Percentiles rank a stretch among this genome's conserved stretches.
Conservation (phyloP, 1,139 yeast genomes). For the Wickerhamiella pararugosa region DNA sequence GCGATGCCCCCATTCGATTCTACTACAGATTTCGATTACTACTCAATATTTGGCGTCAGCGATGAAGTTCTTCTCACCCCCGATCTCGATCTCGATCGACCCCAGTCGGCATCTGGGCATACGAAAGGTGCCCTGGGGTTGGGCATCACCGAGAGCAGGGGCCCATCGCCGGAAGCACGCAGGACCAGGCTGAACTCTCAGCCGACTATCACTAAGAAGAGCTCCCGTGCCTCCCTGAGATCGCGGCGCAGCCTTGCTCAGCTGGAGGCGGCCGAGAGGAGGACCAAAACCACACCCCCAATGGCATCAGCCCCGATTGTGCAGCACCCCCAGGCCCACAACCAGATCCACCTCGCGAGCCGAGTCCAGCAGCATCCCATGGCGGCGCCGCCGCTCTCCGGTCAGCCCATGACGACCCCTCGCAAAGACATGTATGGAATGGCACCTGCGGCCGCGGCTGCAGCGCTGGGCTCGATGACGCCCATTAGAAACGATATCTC, state of each 20-base stretch:
- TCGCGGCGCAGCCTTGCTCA: slow-evolving; percentile 5
- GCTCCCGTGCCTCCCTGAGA: slow-evolving; percentile 1
- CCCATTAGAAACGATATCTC: slow-evolving; percentile 1
- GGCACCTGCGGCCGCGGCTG: slow-evolving; percentile 8
- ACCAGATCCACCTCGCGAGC: neutral
- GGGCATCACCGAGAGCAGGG: too few species aligned
- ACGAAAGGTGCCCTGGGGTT: too few species aligned
- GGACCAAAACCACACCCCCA: neutral
- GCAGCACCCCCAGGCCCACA: slow-evolving; percentile 6
- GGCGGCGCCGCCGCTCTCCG: neutral
- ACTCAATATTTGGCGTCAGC: too few species aligned
- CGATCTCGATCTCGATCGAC: too few species aligned
- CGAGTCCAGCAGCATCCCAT: neutral
- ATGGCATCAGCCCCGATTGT: slow-evolving; percentile 5
- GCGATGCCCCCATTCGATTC: too few species aligned
- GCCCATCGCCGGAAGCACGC: too few species aligned
- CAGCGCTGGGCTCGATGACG: slow-evolving; percentile 1
- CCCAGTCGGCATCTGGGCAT: too few species aligned
- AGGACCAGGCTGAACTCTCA: neutral
- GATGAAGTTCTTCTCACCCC: too few species aligned
- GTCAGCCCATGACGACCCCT: too few species aligned
- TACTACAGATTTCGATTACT: too few species aligned
- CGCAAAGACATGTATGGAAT: too few species aligned
- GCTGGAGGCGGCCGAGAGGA: slow-evolving; percentile 1
- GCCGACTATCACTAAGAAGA: slow-evolving; percentile 6